Base-by-base conservation (phyloP, 1,284 basidiomycete genomes). In the Ganoderma leucocontextum region DNA sequence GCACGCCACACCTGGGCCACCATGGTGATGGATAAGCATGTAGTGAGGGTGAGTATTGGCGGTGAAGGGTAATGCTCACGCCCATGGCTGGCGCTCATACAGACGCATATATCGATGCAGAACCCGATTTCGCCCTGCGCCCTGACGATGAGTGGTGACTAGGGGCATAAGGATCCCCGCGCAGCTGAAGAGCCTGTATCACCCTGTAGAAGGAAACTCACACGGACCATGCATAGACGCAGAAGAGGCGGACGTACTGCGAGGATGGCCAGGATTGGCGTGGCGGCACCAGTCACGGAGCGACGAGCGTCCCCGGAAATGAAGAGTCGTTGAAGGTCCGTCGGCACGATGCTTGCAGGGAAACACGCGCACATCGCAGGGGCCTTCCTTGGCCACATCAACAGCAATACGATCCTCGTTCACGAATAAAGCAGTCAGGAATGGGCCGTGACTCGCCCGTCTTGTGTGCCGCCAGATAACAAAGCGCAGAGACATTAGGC, bases 11-110 rank as follows among this genome's bases (percentile, higher is more conserved):
- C 35, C 36, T 22, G 39, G 22, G n/a, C 58, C 38, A 60, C 58
- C 39, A 17, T 4, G 58, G 33, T 62, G 60, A 66, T 66, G 65
- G 64, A 62, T 66, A 57, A 55, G 65, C 65, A 62, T 41, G 60
- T 10, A 66, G 4, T 25, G 58, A 22, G 58, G 58, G 7, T 6
- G 13, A 22, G 36, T 29, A 42, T 60, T 60, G 58, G 58, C 38
- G 58, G 38, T 33, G 60, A 55, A 44, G 60, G 41, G 49, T 25
- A 60, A 61, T 53, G 61, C 55, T 59, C 53, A 41, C 53, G 65
- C 41, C 42, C 52, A 55, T 33, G 8, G 35, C 55, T n/a, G 55
- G 12, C 58, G 53, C 60, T 47, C 10, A 62, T 66, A 62, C 39
- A 42, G 33, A 57, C 22, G 36, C 29, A 62, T 53, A 49, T 59